Conservation (phyloP, 139 green algal genomes). For the Tetratostichococcus sp. region DNA sequence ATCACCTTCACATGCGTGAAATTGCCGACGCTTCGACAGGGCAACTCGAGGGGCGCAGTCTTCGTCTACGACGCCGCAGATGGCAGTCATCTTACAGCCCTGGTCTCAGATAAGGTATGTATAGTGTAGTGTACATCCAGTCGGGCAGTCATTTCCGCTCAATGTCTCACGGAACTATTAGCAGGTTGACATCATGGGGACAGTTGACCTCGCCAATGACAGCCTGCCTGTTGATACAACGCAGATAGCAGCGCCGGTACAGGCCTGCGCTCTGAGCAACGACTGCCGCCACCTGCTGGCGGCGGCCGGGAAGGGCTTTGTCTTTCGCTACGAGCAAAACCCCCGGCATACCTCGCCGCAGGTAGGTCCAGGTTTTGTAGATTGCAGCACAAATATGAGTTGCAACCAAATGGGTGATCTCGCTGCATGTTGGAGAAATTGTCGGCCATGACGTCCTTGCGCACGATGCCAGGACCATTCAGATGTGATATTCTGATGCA, state of each 20-base stretch:
- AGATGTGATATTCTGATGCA: too few species aligned
- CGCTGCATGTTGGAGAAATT: too few species aligned
- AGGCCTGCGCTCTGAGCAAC: slow-evolving; percentile 39
- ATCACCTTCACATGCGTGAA: too few species aligned
- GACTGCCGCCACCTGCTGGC: slow-evolving; percentile 59
- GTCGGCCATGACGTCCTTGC: too few species aligned
- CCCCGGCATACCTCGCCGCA: neutral
- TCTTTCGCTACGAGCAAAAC: slow-evolving; percentile 53
- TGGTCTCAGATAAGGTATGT: slow-evolving; percentile 35
- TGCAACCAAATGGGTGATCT: too few species aligned
- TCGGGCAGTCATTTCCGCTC: too few species aligned
- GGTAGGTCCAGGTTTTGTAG: neutral
- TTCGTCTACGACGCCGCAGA: slow-evolving; percentile 39
- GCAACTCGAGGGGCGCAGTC: slow-evolving; percentile 42
- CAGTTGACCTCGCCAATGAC: too few species aligned
- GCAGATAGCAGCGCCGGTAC: slow-evolving; percentile 37
- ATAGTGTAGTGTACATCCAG: neutral
- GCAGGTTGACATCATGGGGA: too few species aligned
- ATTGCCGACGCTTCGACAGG: too few species aligned
- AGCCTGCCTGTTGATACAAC: too few species aligned
- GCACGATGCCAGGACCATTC: too few species aligned
- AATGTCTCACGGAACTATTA: too few species aligned
- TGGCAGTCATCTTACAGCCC: slow-evolving; percentile 25
- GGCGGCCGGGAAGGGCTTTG: slow-evolving; percentile 54
- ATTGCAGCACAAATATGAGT: neutral